Conservation (phyloP, 225 moss, liverwort and hornwort species). For the Bryoerythrophyllum caledonicum region DNA sequence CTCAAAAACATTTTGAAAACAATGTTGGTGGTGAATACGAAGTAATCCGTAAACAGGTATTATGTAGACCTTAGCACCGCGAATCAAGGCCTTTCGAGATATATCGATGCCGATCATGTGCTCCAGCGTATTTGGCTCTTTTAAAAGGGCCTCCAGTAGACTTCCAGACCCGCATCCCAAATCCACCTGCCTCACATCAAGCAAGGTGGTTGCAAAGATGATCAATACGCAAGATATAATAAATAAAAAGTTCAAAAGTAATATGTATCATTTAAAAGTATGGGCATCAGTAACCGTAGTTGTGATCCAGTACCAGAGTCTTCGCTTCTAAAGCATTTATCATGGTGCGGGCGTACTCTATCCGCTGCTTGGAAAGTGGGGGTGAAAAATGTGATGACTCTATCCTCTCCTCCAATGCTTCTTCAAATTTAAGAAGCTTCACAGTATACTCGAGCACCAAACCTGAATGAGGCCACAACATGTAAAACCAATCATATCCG, state of each 20-base stretch:
- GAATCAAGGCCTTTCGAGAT: slow-evolving; percentile 83
- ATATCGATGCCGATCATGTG: slow-evolving; percentile 86
- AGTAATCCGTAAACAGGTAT: not conserved
- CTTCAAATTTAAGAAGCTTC: slow-evolving; percentile 74
- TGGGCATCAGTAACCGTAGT: not conserved
- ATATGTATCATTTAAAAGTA: not conserved
- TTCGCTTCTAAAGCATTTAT: slow-evolving; percentile 82
- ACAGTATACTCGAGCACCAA: slow-evolving; percentile 64
- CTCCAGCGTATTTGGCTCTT: slow-evolving; percentile 63
- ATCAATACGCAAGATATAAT: not conserved
- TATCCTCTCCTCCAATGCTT: slow-evolving; percentile 91
- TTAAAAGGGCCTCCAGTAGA: slow-evolving; percentile 78
- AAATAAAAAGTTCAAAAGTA: not conserved
- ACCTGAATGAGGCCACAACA: slow-evolving; percentile 28
- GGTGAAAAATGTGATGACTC: slow-evolving; percentile 97
- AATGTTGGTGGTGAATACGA: not conserved
- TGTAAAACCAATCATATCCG: not conserved
- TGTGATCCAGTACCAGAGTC: slow-evolving; percentile 61
- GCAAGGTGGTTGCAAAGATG: slow-evolving; percentile 9
- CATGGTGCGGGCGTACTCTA: slow-evolving; percentile 73
- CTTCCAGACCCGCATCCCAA: slow-evolving; percentile 98
- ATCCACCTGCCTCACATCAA: slow-evolving; percentile 68
- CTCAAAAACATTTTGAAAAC: not conserved
- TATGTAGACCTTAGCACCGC: slow-evolving; percentile 86
- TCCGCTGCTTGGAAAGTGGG: slow-evolving; percentile 97